These are phyloP conservation scores for Psilocybe subaeruginosa DNA, from an alignment of 768 basidiomycete species.

Conservation along the genomic window DNA sequence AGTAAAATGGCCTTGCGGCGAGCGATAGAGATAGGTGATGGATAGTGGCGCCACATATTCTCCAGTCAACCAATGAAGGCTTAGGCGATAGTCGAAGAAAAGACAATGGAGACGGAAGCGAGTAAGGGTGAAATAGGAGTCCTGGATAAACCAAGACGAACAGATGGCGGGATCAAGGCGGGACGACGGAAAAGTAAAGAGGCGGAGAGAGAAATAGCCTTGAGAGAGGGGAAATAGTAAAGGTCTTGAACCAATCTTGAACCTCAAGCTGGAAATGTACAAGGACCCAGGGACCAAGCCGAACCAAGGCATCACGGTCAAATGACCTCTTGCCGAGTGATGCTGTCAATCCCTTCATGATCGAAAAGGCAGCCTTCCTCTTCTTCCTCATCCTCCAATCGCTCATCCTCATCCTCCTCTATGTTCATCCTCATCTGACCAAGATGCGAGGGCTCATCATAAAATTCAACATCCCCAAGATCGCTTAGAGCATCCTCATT, in stretches of 20 bases:
- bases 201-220: not conserved
- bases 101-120: not conserved
- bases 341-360: conserved; percentile 30
- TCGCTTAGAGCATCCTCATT: conserved; percentile 1
- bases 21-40: no score
- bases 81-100: not conserved
- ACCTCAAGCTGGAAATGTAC: no score
- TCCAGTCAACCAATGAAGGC: not conserved
- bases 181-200: not conserved
- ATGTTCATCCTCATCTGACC: conserved; percentile 5
- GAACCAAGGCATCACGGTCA: conserved; percentile 6
- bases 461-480: conserved; percentile 10
- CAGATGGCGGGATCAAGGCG: not conserved
- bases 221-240: not conserved
- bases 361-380: conserved; percentile 29
- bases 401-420: conserved; percentile 14
- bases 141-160: not conserved
- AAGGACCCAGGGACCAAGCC: not conserved
- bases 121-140: not conserved
- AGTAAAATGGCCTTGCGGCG: no score
- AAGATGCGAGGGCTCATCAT: conserved; percentile 5
- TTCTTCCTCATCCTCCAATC: conserved; percentile 24
- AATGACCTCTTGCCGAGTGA: conserved; percentile 32
- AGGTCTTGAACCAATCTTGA: no score
- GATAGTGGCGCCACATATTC: no score